phyloP scores from a whole-genome alignment of 176 grass and related monocot species.

The Saccharum officinarum region DNA sequence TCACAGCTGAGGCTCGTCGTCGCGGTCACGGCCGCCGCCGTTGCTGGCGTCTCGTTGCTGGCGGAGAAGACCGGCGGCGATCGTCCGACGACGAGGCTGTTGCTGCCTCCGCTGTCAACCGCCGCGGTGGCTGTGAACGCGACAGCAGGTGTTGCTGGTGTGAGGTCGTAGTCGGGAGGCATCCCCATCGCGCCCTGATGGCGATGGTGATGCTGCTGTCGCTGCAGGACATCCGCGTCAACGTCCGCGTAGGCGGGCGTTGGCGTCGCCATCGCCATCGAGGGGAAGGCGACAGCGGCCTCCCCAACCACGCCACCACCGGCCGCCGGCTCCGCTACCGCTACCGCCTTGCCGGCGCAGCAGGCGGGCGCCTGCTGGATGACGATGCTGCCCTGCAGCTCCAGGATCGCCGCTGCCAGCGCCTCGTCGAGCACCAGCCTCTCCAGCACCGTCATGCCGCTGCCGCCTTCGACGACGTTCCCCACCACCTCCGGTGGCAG shows the following conservation, averaged over 20 bases:
- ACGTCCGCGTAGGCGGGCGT: constrained; percentile 44
- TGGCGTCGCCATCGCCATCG: constrained; percentile 8
- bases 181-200: constrained; percentile 46
- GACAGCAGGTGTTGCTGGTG: constrained; percentile 30
- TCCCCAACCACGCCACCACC: neutral
- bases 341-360: neutral
- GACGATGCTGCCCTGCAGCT: constrained; percentile 43
- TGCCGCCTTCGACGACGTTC: neutral
- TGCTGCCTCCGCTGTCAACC: neutral
- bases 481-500: constrained; percentile 14
- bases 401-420: constrained; percentile 55
- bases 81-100: neutral
- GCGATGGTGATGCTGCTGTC: constrained; percentile 49
- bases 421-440: constrained; percentile 60
- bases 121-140: neutral
- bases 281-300: constrained; percentile 25
- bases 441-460: constrained; percentile 49
- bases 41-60: neutral
- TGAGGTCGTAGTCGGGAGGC: constrained; percentile 46
- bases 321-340: neutral
- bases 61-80: constrained; percentile 15
- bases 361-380: neutral
- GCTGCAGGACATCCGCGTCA: constrained; percentile 48
- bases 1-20: constrained; percentile 24
- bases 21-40: neutral